Evolutionary conservation across 345 rosid genomes (phyloP).

Genomic region (Reutealis trisperma): DNA sequence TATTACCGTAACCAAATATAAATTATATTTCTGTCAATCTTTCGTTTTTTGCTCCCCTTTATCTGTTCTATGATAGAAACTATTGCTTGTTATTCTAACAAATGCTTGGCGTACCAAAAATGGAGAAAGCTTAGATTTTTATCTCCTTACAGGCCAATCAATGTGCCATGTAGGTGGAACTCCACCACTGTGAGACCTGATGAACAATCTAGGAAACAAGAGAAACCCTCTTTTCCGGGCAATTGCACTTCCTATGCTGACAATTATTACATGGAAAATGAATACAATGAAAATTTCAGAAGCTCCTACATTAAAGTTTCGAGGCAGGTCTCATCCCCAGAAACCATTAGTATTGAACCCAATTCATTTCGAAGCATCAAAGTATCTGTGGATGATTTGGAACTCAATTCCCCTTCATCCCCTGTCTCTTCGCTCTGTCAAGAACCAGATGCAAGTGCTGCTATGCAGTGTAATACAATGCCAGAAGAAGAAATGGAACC

Average conservation of each 20-base stretch:
- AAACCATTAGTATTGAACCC: conserved; percentile 60
- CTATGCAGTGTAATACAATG: conserved; percentile 12
- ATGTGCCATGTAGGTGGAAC: conserved; percentile 75
- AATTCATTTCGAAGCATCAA: conserved; percentile 48
- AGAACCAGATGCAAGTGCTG: conserved; percentile 32
- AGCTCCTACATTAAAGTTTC: conserved; percentile 43
- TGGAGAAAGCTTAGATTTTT: conserved; percentile 8
- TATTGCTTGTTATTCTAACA: background rate
- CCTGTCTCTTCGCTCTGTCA: conserved; percentile 70
- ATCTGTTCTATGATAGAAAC: background rate
- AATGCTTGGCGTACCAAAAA: background rate
- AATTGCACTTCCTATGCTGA: conserved; percentile 33
- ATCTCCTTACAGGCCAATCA: conserved; percentile 56
- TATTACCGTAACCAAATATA: too few species aligned
- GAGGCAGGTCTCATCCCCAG: conserved; percentile 62
- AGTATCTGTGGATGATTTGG: conserved; percentile 52
- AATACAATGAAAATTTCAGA: conserved; percentile 26
- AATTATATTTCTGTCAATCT: too few species aligned
- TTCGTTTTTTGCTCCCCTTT: too few species aligned
- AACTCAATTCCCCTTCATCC: conserved; percentile 69
- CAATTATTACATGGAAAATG: conserved; percentile 38
- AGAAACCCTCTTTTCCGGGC: conserved; percentile 40
- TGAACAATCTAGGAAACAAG: conserved; percentile 37
- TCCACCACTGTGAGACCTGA: conserved; percentile 36
- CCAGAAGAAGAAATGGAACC: conserved; percentile 37